These are phyloP conservation scores for Aphanomyces invadans DNA, from an alignment of 352 stramenopile genomes.

Conservation along the genomic window DNA sequence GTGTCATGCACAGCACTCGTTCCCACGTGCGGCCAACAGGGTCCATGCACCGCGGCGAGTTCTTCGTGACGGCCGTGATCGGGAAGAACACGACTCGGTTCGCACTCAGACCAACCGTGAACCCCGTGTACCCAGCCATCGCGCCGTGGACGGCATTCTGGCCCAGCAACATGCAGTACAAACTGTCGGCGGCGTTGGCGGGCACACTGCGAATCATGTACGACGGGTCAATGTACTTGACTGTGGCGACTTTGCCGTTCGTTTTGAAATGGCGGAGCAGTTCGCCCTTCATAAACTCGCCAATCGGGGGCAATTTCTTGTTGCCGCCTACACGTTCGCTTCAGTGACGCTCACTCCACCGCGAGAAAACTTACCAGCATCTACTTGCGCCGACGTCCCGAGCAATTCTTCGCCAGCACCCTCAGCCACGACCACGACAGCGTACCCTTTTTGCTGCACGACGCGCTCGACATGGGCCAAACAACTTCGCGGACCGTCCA, in stretches of 20 bases:
- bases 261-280: constrained; percentile 92
- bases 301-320: constrained; percentile 94
- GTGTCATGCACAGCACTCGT: constrained; percentile 90
- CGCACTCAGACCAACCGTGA: constrained; percentile 95
- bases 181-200: constrained; percentile 88
- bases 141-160: constrained; percentile 97
- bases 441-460: constrained; percentile 93
- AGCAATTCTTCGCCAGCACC: constrained; percentile 94
- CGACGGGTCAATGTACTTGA: constrained; percentile 98
- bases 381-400: constrained; percentile 82
- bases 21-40: constrained; percentile 88
- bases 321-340: constrained; percentile 58
- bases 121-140: constrained; percentile 97
- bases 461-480: constrained; percentile 87
- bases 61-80: constrained; percentile 77
- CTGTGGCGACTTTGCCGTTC: constrained; percentile 78
- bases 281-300: constrained; percentile 94
- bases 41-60: constrained; percentile 86
- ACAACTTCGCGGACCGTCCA: constrained; percentile 88
- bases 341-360: no score
- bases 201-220: constrained; percentile 95
- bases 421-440: constrained; percentile 97
- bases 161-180: constrained; percentile 97
- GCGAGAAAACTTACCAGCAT: constrained; percentile 65
- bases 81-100: constrained; percentile 93